Base-by-base conservation (phyloP, 2,329 filamentous ascomycete genomes). In the Atkinsonella hypoxylon region DNA sequence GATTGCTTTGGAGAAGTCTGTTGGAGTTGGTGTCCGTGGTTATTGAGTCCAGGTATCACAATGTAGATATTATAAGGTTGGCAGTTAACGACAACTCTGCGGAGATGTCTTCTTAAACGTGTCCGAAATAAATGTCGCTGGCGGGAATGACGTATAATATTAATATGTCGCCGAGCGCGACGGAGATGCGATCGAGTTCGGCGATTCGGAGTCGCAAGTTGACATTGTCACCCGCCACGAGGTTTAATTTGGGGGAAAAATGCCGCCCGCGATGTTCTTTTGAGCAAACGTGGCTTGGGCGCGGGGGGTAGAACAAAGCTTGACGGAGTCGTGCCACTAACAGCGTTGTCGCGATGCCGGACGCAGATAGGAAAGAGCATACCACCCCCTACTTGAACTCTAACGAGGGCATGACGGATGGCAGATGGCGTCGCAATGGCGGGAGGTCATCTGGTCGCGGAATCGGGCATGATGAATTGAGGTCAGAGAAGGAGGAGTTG, bases 211-310 rank as follows among this genome's bases (percentile, higher is more conserved):
- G 48, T 53, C 53, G 56, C 58, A 51, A 57, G 54, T 51, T 50
- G 55, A 59, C 60, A 61, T 62, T 51, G 54, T 62, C 52, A 56
- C 52, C 53, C 42, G 42, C 47, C 43, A 49, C 52, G 47, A 45
- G 47, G 48, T 32, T 26, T 48, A 30, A 13, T 4, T 17, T 32
- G 15, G 20, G 17, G 20, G 15, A 32, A 41, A 53, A 31, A 20
- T 41, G 41, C 31, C 42, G 34, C 36, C 41, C 15, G 30, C 51
- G n/a, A 47, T 39, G 32, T 49, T 20, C 30, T 12, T 10, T 47
- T 13, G 31, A 46, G 30, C 41, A 17, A 40, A 43, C 47, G 51
- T 50, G 51, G 47, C 51, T 36, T 31, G 34, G 30, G 44, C 38
- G 44, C 44, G 44, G 47, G 51, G 39, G 36, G 51, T 31, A 50